Conservation (phyloP, 2,329 filamentous ascomycete genomes). For the Aspergillus sp. region DNA sequence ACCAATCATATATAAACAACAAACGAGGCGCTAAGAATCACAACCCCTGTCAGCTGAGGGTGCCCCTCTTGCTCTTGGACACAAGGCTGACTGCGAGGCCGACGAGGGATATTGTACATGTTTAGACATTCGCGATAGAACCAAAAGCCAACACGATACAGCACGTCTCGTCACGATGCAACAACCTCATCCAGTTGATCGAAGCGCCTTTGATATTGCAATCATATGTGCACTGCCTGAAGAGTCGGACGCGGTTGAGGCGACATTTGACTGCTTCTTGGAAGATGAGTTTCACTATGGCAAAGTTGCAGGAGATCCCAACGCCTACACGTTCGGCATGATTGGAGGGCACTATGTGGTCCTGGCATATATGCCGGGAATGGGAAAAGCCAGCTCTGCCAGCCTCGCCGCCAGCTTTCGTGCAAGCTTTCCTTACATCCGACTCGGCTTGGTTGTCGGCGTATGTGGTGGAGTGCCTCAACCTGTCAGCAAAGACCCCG, state of each 20-base stretch:
- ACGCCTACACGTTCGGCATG: constrained; percentile 15
- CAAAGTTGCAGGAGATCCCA: constrained; percentile 5
- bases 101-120: no score
- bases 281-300: constrained; percentile 1
- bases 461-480: constrained; percentile 19
- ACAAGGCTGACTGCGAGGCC: no score
- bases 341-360: constrained; percentile 22
- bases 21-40: no score
- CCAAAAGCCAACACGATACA: no score
- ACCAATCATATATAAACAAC: no score
- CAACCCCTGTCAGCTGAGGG: no score
- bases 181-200: neutral
- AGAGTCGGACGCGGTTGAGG: constrained; percentile 14
- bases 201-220: constrained; percentile 11
- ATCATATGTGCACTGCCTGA: constrained; percentile 16
- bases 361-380: constrained; percentile 16
- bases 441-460: constrained; percentile 19
- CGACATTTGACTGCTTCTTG: constrained; percentile 14
- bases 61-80: no score
- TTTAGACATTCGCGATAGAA: no score
- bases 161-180: no score
- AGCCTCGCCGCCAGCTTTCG: constrained; percentile 4
- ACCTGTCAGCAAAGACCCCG: neutral
- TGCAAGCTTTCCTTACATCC: constrained; percentile 8
- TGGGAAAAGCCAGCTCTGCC: constrained; percentile 14